Conservation (phyloP, 306 rosid species). For the Mimosa pudica region DNA sequence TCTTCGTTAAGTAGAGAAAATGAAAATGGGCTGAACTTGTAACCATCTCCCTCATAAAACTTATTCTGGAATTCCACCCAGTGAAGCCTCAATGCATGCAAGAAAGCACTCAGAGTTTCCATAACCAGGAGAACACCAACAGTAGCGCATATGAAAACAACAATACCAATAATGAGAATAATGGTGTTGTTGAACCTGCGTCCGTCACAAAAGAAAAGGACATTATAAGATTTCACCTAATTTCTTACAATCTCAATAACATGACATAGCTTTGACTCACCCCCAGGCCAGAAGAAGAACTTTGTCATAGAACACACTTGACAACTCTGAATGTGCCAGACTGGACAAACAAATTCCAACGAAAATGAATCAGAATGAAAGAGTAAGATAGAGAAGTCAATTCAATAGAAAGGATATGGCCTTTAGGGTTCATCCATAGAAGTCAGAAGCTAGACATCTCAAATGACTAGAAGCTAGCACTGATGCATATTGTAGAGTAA, state of each 20-base stretch:
- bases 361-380: neutral
- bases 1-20: conserved; percentile 56
- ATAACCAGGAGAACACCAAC: conserved; percentile 84
- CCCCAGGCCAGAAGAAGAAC: conserved; percentile 69
- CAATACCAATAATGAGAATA: conserved; percentile 67
- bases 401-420: conserved; percentile 22
- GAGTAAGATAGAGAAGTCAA: conserved; percentile 14
- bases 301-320: conserved; percentile 86
- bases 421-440: neutral
- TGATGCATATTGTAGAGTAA: conserved; percentile 6
- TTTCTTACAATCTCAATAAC: neutral
- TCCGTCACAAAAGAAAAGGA: conserved; percentile 14
- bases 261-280: conserved; percentile 37
- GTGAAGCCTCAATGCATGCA: conserved; percentile 95
- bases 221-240: conserved; percentile 12
- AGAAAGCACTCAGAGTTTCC: conserved; percentile 96
- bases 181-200: conserved; percentile 72
- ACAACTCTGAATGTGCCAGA: conserved; percentile 92
- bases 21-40: conserved; percentile 80
- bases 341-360: conserved; percentile 44
- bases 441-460: conserved; percentile 16
- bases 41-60: conserved; percentile 92
- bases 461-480: conserved; percentile 13
- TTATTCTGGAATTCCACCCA: conserved; percentile 98
- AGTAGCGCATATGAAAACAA: conserved; percentile 78